Evolutionary conservation across 2,329 filamentous ascomycete species (phyloP).

Genomic region (Sarocladiaceae sp.): DNA sequence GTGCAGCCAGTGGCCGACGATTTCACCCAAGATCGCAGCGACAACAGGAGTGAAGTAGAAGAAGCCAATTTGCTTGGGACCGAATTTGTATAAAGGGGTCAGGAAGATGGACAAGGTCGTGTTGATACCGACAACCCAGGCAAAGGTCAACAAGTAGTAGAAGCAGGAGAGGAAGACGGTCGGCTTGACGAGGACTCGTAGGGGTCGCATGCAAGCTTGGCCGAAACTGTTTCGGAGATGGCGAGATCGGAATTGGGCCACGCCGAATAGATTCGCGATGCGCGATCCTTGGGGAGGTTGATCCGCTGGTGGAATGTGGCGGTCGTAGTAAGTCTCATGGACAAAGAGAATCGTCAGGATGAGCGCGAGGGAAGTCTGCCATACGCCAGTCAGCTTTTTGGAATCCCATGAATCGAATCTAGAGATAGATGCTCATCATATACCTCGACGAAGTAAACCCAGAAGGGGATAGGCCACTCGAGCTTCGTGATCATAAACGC

Average conservation of each 20-base stretch:
- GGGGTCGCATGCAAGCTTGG: constrained; percentile 31
- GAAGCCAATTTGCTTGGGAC: constrained; percentile 32
- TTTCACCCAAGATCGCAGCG: constrained; percentile 46
- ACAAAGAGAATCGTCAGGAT: constrained; percentile 29
- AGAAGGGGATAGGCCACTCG: constrained; percentile 40
- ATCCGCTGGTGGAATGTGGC: constrained; percentile 26
- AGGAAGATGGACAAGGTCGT: constrained; percentile 49
- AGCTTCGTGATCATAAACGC: constrained; percentile 42
- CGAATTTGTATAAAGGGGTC: constrained; percentile 42
- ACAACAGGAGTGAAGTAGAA: constrained; percentile 52
- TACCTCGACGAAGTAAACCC: constrained; percentile 29
- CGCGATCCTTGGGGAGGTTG: constrained; percentile 26
- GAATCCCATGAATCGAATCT: constrained; percentile 29
- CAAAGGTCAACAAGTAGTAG: constrained; percentile 29
- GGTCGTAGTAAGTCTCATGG: constrained; percentile 45
- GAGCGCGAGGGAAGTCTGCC: constrained; percentile 17
- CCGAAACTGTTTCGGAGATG: constrained; percentile 26
- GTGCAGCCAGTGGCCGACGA: constrained; percentile 23
- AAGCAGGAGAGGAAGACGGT: constrained; percentile 25
- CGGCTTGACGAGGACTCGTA: constrained; percentile 32
- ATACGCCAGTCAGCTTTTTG: constrained; percentile 15
- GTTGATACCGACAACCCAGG: constrained; percentile 50
- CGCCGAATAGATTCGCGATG: constrained; percentile 16
- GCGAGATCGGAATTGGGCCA: constrained; percentile 28
- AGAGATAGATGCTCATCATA: constrained; percentile 36